Evolutionary conservation across 345 rosid genomes (phyloP), one percentile per base, ranked within the genome.

Genomic region (Lumnitzera racemosa): DNA sequence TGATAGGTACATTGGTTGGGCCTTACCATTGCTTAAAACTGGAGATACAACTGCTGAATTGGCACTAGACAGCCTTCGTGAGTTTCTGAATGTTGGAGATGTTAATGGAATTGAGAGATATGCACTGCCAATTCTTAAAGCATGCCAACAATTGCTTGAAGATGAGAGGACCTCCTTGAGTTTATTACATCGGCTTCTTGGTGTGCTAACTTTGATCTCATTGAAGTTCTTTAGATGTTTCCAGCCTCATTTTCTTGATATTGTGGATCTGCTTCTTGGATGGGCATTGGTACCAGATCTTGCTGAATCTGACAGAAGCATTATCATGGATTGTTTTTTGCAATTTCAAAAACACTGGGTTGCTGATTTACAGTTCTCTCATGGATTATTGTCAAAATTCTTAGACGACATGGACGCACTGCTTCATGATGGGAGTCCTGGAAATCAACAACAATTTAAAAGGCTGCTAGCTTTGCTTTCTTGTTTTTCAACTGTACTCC

Each of bases 291-390:
- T 86, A 49, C 91, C 92, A 1, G 95, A 88, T 77, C 87, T 86
- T 56, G 71, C 79, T 29, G 95, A 84, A 56, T 66, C 91, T 15
- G 98, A 83, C 59, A 79, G 96, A 65, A 76, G 69, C 56, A 80
- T 86, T 72, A 81, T 91, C 53, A 72, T 88, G 82, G 95, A 86
- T 72, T 83, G 90, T 65, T 84, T 91, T 70, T 79, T 91, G 90
- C 91, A 91, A 62, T 91, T 86, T 77, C 98, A 88, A 82, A 91
- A 86, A 58, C 95, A 88, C 61, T 88, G 98, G 98, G 90, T 88
- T 12, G 78, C 78, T 60, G 76, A 80, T 71, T 79, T 91, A 74
- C 90, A 88, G 73, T 91, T 91, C 68, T 88, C 98, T 27, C 65
- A 84, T 62, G 90, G 90, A 13, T 71, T 91, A 73, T 58, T 91